These are phyloP conservation scores for Cladophialophora carrionii DNA, from an alignment of 2,329 filamentous ascomycete species.

Conservation along the genomic window DNA sequence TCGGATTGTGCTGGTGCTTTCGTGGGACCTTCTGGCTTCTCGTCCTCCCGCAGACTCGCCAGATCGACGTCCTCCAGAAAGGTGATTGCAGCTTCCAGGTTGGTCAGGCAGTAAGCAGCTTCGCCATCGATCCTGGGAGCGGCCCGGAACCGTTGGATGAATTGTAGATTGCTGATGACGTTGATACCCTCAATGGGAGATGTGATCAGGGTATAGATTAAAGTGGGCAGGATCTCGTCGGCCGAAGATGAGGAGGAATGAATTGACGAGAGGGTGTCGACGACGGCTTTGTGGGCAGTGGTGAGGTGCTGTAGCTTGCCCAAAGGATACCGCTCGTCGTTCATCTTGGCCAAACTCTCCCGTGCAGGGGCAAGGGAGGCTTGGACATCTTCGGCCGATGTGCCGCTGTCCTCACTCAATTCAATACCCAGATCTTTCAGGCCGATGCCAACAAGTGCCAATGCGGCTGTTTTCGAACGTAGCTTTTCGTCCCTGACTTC, in stretches of 20 bases:
- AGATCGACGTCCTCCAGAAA: slow-evolving; percentile 96
- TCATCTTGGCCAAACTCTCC: slow-evolving; percentile 76
- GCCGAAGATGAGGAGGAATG: slow-evolving; percentile 80
- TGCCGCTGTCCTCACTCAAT: slow-evolving; percentile 62
- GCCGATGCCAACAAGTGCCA: slow-evolving; percentile 89
- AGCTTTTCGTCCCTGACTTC: slow-evolving; percentile 94
- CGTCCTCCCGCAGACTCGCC: slow-evolving; percentile 80
- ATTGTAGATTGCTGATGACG: slow-evolving; percentile 91
- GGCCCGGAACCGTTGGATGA: slow-evolving; percentile 89
- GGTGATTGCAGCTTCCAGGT: slow-evolving; percentile 89
- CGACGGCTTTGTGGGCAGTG: slow-evolving; percentile 87
- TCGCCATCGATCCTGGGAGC: slow-evolving; percentile 87
- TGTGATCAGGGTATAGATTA: slow-evolving; percentile 95
- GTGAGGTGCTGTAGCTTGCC: slow-evolving; percentile 90
- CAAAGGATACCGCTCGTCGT: slow-evolving; percentile 80
- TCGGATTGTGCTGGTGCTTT: slow-evolving; percentile 55
- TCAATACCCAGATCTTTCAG: slow-evolving; percentile 82
- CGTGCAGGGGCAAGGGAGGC: slow-evolving; percentile 72
- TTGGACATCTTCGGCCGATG: slow-evolving; percentile 67
- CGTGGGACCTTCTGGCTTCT: slow-evolving; percentile 68
- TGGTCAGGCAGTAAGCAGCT: slow-evolving; percentile 93
- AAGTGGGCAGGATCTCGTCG: slow-evolving; percentile 93
- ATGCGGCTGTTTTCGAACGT: slow-evolving; percentile 86
- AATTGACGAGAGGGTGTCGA: slow-evolving; percentile 74
- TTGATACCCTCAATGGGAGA: slow-evolving; percentile 82